These are phyloP conservation scores for Populus tomentosa DNA, from an alignment of 441 rosid species.

Conservation along the genomic window DNA sequence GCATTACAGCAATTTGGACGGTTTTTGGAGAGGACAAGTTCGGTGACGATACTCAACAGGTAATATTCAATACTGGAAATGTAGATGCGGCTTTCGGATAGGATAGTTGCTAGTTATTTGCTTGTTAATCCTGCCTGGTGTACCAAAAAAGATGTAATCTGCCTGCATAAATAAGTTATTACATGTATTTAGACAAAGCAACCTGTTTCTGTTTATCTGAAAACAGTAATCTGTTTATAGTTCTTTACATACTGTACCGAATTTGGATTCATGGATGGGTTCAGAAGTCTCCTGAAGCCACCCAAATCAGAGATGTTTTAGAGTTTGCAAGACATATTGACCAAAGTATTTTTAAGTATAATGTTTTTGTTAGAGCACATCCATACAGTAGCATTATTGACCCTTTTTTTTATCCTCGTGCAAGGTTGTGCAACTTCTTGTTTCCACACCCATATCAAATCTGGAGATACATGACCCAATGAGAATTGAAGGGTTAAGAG, in stretches of 20 bases:
- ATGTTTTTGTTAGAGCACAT: not conserved
- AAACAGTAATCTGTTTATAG: not conserved
- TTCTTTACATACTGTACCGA: not conserved
- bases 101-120: not conserved
- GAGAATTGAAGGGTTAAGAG: slow-evolving; percentile 46
- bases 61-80: slow-evolving; percentile 5
- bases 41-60: slow-evolving; percentile 48
- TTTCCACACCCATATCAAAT: slow-evolving; percentile 43
- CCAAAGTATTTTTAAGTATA: too few relatives aligned
- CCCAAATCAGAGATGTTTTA: not conserved
- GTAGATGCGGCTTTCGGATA: not conserved
- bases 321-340: too few relatives aligned
- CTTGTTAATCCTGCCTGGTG: not conserved
- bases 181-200: too few relatives aligned
- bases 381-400: slow-evolving; percentile 5
- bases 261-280: not conserved
- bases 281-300: not conserved
- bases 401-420: slow-evolving; percentile 8
- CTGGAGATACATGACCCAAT: slow-evolving; percentile 48
- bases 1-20: slow-evolving; percentile 50
- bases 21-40: slow-evolving; percentile 53
- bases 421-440: slow-evolving; percentile 50
- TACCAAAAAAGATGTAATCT: not conserved
- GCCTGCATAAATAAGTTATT: too few relatives aligned
- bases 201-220: not conserved